phyloP scores from a whole-genome alignment of 352 stramenopile species.

The Globisporangium splendens region DNA sequence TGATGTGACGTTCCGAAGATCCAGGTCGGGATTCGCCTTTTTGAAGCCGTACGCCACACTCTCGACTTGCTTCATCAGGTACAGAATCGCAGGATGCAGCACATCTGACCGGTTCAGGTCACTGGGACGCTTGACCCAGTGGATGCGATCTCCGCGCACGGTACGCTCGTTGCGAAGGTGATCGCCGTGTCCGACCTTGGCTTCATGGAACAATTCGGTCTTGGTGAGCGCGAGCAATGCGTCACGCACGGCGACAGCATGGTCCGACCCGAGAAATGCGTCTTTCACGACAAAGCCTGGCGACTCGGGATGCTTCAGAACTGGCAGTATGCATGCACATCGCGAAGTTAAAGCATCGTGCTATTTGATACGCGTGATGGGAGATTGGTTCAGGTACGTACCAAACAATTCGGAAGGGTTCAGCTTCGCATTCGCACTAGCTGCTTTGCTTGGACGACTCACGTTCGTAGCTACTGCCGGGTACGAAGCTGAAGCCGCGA shows the following conservation, averaged over 20 bases:
- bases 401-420: constrained; percentile 65
- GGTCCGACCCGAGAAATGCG: constrained; percentile 34
- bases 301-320: constrained; percentile 38
- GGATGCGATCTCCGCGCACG: constrained; percentile 63
- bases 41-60: constrained; percentile 51
- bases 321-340: constrained; percentile 15
- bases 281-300: constrained; percentile 57
- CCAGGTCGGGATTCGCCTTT: constrained; percentile 40
- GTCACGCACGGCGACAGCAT: constrained; percentile 32
- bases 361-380: too few relatives aligned
- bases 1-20: constrained; percentile 65
- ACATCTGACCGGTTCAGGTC: constrained; percentile 25
- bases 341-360: neutral
- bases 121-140: constrained; percentile 50
- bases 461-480: neutral
- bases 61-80: constrained; percentile 49
- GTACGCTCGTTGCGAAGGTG: constrained; percentile 34
- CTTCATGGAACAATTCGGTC: constrained; percentile 36
- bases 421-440: constrained; percentile 16
- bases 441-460: neutral
- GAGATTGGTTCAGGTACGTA: constrained; percentile 11
- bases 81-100: constrained; percentile 31
- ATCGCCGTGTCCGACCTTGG: constrained; percentile 40
- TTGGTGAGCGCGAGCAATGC: constrained; percentile 29
- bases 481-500: neutral